Evolutionary conservation across 139 green algal species (phyloP).

Genomic region (Spirogloea muscicola): DNA sequence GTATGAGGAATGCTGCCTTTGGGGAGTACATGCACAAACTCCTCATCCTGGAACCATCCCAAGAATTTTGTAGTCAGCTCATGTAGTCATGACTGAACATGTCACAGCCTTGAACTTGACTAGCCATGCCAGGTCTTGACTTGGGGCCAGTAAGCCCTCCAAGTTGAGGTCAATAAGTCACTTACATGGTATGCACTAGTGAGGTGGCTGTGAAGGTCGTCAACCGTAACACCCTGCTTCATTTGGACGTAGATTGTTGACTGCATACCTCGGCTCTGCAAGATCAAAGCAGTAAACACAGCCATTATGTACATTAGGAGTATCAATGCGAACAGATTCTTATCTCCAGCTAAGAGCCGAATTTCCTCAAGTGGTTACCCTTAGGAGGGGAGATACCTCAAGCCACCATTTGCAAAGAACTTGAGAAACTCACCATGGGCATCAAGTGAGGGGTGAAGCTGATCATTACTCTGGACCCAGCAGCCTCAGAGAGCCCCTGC

Average conservation of each 20-base stretch:
- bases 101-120: not conserved
- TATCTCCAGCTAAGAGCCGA: too few relatives aligned
- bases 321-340: not conserved
- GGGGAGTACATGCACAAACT: conserved; percentile 63
- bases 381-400: too few relatives aligned
- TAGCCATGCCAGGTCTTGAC: not conserved
- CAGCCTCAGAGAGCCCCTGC: conserved; percentile 78
- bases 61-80: too few relatives aligned
- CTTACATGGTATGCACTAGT: conserved; percentile 24
- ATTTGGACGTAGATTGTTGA: conserved; percentile 91
- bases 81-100: too few relatives aligned
- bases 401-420: too few relatives aligned
- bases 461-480: conserved; percentile 61
- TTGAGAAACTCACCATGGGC: too few relatives aligned
- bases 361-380: too few relatives aligned
- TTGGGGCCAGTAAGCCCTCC: too few relatives aligned
- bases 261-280: conserved; percentile 84
- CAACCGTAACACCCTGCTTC: conserved; percentile 61
- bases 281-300: conserved; percentile 16
- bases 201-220: conserved; percentile 60
- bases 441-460: conserved; percentile 98
- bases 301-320: too few relatives aligned
- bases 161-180: not conserved
- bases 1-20: conserved; percentile 81
- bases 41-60: conserved; percentile 48